A percentile compares a stretch with the other conserved stretches of the same genome.
Conservation (phyloP, 1,284 basidiomycete genomes). For the Cerrena zonata region DNA sequence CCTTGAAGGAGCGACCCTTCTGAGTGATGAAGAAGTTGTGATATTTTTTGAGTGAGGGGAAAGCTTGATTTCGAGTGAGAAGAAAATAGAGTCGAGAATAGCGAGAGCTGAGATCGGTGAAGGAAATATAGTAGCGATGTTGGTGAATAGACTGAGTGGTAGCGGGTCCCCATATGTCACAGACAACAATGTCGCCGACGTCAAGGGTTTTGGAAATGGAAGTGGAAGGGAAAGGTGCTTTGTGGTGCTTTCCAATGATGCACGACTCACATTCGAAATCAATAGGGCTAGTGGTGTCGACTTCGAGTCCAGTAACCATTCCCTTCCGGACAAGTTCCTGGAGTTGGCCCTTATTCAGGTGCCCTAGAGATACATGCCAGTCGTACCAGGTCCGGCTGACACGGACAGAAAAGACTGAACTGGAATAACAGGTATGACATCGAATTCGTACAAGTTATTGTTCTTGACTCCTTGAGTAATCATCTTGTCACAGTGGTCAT, state of each 20-base stretch:
- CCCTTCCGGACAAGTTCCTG: not conserved
- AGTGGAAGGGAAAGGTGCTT: conserved; percentile 4
- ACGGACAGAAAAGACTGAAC: too few species aligned
- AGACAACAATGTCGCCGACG: not conserved
- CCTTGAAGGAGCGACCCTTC: conserved; percentile 1
- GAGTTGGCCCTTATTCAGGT: not conserved
- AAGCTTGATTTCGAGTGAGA: not conserved
- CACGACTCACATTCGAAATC: not conserved
- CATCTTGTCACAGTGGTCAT: not conserved
- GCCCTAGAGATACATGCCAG: not conserved
- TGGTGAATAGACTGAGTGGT: not conserved
- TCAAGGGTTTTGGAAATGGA: not conserved
- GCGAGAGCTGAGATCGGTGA: not conserved
- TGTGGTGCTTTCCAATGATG: not conserved
- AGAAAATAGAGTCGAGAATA: not conserved
- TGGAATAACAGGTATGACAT: not conserved
- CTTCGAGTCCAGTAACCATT: not conserved
- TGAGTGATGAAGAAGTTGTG: conserved; percentile 6
- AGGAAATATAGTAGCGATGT: not conserved
- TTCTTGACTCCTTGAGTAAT: conserved; percentile 3
- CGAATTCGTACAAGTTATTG: conserved; percentile 12
- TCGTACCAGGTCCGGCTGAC: too few species aligned
- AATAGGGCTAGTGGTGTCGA: not conserved
- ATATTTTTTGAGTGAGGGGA: not conserved
- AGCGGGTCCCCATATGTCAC: not conserved